Evolutionary conservation across 768 basidiomycete genomes (phyloP).

Genomic region (Rhodotorula taiwanensis): DNA sequence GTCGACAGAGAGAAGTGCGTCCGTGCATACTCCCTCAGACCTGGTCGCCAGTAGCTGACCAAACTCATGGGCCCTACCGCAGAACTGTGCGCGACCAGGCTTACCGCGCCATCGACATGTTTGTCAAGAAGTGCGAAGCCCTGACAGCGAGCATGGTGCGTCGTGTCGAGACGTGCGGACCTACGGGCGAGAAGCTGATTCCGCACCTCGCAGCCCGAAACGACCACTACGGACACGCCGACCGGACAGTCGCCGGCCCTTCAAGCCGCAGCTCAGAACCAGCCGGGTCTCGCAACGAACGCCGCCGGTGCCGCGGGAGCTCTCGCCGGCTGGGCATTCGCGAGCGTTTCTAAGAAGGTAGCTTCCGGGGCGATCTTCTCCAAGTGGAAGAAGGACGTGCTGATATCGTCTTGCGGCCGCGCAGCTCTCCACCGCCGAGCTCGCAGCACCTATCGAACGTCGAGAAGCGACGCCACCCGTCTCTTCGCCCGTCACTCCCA

Average conservation of each 20-base stretch:
- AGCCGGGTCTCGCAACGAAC: conserved; percentile 62
- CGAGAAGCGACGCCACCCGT: conserved; percentile 10
- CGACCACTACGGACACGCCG: conserved; percentile 11
- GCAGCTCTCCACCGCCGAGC: conserved; percentile 64
- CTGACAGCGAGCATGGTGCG: conserved; percentile 77
- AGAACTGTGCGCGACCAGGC: conserved; percentile 93
- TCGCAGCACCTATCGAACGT: conserved; percentile 52
- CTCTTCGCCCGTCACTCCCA: conserved; percentile 21
- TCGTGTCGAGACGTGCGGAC: no score
- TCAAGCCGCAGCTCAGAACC: conserved; percentile 37
- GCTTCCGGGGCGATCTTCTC: no score
- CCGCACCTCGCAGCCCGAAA: conserved; percentile 45
- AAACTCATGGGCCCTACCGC: no score
- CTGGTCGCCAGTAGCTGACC: not conserved
- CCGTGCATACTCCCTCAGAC: no score
- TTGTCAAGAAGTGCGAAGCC: conserved; percentile 72
- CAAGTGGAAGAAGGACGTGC: no score
- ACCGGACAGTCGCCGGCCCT: conserved; percentile 21
- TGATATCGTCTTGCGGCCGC: conserved; percentile 3
- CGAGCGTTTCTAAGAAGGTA: conserved; percentile 77
- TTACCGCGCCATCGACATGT: conserved; percentile 83
- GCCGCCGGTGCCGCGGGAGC: conserved; percentile 87
- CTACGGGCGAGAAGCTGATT: no score
- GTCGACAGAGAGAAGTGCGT: conserved; percentile 89
- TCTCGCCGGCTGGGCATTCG: conserved; percentile 92